phyloP scores from a whole-genome alignment of 176 grass and related monocot genomes.

The Eragrostis curvula region DNA sequence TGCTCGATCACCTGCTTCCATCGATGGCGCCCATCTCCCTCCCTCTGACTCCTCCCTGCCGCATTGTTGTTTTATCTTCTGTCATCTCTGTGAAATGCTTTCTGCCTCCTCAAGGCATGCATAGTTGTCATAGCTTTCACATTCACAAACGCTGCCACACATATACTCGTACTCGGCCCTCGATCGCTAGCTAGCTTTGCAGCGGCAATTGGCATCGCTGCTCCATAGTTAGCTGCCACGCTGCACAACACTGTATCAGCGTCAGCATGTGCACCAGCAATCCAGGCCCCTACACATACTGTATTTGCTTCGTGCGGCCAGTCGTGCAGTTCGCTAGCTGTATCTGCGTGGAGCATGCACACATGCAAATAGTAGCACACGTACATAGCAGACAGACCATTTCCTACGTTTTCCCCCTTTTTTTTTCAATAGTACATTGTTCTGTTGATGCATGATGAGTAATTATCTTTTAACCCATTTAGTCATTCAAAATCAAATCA shows the following conservation, averaged over 20 bases:
- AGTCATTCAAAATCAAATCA: no score
- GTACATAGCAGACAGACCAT: background rate
- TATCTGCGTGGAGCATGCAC: background rate
- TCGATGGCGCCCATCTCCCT: background rate
- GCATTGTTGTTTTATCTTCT: slow-evolving; percentile 32
- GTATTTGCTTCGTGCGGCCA: background rate
- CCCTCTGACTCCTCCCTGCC: background rate
- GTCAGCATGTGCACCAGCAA: background rate
- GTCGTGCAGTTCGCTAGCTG: background rate
- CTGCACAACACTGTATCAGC: background rate
- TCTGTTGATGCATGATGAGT: background rate
- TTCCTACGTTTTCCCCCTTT: background rate
- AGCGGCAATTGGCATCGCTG: slow-evolving; percentile 15
- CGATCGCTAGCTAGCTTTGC: slow-evolving; percentile 11
- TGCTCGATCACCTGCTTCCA: background rate
- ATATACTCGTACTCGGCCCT: background rate
- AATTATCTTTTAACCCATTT: no score
- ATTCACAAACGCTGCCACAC: background rate
- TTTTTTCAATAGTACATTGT: background rate
- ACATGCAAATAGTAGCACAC: background rate
- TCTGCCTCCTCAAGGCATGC: slow-evolving; percentile 42
- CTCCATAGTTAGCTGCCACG: background rate
- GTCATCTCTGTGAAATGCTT: slow-evolving; percentile 56
- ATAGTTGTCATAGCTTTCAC: background rate
- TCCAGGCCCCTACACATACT: background rate